Percentiles rank a stretch among this genome's conserved stretches.
Conservation (phyloP, 2,329 filamentous ascomycete genomes). For the Amphichorda felina region DNA sequence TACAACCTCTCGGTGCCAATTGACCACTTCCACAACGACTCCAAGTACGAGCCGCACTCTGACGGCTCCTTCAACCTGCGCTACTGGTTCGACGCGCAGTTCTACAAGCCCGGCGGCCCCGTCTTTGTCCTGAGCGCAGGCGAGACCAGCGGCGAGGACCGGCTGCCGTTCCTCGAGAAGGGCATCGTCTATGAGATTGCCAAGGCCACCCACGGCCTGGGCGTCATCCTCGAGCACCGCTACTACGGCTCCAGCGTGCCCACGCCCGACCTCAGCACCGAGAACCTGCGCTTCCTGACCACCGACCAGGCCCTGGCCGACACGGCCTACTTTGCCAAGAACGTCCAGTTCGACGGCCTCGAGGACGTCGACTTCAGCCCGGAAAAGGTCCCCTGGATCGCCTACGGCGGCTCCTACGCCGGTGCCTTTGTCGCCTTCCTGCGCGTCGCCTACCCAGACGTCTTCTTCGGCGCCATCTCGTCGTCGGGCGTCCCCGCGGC, state of each 20-base stretch:
- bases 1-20: slow-evolving; percentile 37
- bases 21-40: slow-evolving; percentile 77
- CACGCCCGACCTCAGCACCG: slow-evolving; percentile 47
- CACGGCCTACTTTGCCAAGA: slow-evolving; percentile 65
- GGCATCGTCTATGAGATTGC: slow-evolving; percentile 64
- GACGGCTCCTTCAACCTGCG: slow-evolving; percentile 56
- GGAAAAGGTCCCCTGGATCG: slow-evolving; percentile 56
- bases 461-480: slow-evolving; percentile 69
- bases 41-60: slow-evolving; percentile 64
- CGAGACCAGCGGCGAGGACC: slow-evolving; percentile 51
- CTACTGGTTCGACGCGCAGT: slow-evolving; percentile 72
- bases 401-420: slow-evolving; percentile 77
- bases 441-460: slow-evolving; percentile 63
- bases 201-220: slow-evolving; percentile 60
- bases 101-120: slow-evolving; percentile 68
- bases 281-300: slow-evolving; percentile 69
- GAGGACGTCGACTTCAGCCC: slow-evolving; percentile 57
- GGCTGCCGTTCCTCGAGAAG: slow-evolving; percentile 63
- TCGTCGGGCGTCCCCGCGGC: slow-evolving; percentile 71
- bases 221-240: slow-evolving; percentile 73
- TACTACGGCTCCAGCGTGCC: slow-evolving; percentile 77
- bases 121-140: slow-evolving; percentile 68
- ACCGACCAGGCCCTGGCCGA: slow-evolving; percentile 78
- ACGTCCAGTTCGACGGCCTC: slow-evolving; percentile 59
- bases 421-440: slow-evolving; percentile 70